Percentiles rank a stretch among this genome's conserved stretches.
Conservation (phyloP, 2,329 filamentous ascomycete species). For the Hymenoscyphus infarciens region DNA sequence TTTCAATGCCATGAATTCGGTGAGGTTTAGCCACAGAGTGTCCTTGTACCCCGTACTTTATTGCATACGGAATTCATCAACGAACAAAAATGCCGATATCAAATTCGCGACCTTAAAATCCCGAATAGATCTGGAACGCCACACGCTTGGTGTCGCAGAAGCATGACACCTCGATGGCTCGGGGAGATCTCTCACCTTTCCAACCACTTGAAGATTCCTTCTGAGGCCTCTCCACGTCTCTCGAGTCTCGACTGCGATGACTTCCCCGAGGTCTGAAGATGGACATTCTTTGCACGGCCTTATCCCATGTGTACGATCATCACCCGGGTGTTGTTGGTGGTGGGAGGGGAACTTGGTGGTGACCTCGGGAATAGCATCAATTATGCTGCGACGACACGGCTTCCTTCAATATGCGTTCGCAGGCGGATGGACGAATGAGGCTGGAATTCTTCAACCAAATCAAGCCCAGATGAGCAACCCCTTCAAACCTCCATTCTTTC, state of each 20-base stretch:
- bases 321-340: background rate
- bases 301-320: background rate
- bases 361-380: background rate
- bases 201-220: background rate
- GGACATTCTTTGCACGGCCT: background rate
- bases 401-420: background rate
- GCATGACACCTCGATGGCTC: background rate
- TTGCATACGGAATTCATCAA: no score
- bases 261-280: background rate
- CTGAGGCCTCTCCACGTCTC: background rate
- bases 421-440: background rate
- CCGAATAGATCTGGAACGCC: constrained; percentile 8
- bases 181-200: background rate
- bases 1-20: background rate
- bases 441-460: background rate
- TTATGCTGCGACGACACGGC: background rate
- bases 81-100: no score
- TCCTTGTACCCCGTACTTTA: no score
- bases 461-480: background rate
- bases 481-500: background rate
- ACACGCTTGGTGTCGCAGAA: constrained; percentile 1
- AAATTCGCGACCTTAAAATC: no score
- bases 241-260: background rate
- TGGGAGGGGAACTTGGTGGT: background rate
- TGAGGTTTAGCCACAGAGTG: no score